Evolutionary conservation across 768 basidiomycete genomes (phyloP), one percentile per base, ranked within the genome.

Genomic region (Collybia nuda): DNA sequence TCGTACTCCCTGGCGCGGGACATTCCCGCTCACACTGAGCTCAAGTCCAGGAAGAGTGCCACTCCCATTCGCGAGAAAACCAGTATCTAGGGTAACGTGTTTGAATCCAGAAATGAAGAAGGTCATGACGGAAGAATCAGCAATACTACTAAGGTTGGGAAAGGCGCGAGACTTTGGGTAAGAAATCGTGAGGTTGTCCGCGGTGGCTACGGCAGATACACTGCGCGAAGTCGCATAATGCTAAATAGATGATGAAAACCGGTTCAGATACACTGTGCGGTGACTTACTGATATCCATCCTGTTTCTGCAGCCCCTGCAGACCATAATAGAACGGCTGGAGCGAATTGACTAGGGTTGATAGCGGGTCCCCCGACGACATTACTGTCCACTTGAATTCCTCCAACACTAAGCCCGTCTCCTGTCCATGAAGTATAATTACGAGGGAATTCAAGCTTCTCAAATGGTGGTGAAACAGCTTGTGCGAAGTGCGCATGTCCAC

Each of bases 341-440:
- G 55, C 55, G 28, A 61, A 65, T 17, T 55, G 46, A 2, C 18
- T 51, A 5, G 60, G 58, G 47, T 62, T 67, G 12, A 58, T 56
- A 23, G 66, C 60, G 1, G 66, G 52, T 3, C 66, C 65, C 1
- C 66, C 65, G 6, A 66, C 56, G 37, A 58, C 55, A 21, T 54
- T 55, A 24, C 55, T 56, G 44, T 67, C 66, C 12, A 64, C 53
- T 37, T 61, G 50, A 18, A 67, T 58, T 26, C 57, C 66, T 24
- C 66, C 65, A 19, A 62, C 57, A 49, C 66, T 67, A 14, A 66
- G 44, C 1, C 65, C 66, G 2, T 43, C 26, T 5, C 41, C 56
- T n/a, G 58, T 67, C 60, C 61, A 67, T 8, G 61, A 56, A 2
- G 63, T 62, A 48, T 67, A 67, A 44, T 65, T 66, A 3, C 66